phyloP scores from a whole-genome alignment of 23 red algal species.

The Cyanidioschyzon merolae region DNA sequence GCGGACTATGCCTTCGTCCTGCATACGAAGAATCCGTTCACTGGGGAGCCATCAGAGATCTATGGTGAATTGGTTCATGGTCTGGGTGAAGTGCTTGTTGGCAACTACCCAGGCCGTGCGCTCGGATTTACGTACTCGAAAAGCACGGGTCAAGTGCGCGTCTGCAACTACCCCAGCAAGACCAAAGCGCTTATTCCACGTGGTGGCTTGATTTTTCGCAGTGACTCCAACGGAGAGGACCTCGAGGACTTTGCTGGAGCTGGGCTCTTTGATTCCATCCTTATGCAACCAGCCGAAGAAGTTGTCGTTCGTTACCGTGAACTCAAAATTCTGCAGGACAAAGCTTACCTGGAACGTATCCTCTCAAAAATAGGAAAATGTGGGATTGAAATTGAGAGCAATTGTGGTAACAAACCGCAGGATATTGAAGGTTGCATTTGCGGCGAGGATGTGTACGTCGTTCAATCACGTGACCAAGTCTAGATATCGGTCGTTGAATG shows the following conservation, averaged over 20 bases:
- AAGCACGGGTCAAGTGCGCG: constrained; percentile 5
- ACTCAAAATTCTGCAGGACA: constrained; percentile 37
- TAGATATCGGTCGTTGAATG: constrained; percentile 16
- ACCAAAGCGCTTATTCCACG: constrained; percentile 17
- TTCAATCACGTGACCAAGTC: constrained; percentile 72
- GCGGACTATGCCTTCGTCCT: constrained; percentile 93
- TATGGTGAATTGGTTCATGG: constrained; percentile 56
- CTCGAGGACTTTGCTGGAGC: constrained; percentile 77
- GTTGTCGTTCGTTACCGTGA: constrained; percentile 35
- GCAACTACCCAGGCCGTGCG: constrained; percentile 58
- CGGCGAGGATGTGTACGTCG: constrained; percentile 61
- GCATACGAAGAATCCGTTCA: constrained; percentile 65
- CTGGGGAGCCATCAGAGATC: constrained; percentile 32
- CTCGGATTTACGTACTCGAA: constrained; percentile 35
- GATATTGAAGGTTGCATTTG: constrained; percentile 73
- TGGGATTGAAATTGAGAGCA: constrained; percentile 45
- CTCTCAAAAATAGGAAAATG: constrained; percentile 40
- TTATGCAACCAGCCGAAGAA: constrained; percentile 19
- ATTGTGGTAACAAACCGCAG: constrained; percentile 38
- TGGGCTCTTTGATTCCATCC: constrained; percentile 59
- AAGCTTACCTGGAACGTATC: constrained; percentile 29
- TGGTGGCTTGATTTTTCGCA: constrained; percentile 64
- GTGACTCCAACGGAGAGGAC: constrained; percentile 74
- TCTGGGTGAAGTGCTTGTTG: constrained; percentile 55
- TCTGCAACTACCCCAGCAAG: constrained; percentile 60